Percentiles rank a stretch among this genome's conserved stretches.
phyloP scores from a whole-genome alignment of 257 asterid genomes.

The Fraxinus anomala region DNA sequence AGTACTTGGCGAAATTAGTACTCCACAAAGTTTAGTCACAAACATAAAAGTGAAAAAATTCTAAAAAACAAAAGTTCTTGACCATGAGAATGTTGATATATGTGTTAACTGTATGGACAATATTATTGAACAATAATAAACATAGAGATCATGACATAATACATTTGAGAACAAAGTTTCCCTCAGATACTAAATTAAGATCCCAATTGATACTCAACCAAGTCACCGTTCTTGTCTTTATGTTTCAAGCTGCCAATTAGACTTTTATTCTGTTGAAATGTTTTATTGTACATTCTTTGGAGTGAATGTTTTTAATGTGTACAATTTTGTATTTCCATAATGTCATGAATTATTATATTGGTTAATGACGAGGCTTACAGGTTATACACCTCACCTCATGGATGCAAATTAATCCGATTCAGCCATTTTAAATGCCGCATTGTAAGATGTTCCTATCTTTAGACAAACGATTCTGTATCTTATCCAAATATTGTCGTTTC shows the following conservation, averaged over 20 bases:
- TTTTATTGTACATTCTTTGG: background rate
- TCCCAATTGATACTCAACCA: background rate
- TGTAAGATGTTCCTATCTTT: background rate
- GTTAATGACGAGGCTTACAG: background rate
- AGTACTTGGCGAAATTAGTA: background rate
- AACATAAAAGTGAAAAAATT: conserved; percentile 5
- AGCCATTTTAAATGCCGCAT: background rate
- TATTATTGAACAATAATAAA: background rate
- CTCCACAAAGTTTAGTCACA: background rate
- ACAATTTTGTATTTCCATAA: background rate
- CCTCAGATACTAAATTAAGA: background rate
- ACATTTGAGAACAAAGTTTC: background rate
- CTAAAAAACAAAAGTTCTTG: background rate
- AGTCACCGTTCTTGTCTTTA: background rate
- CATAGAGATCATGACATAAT: background rate
- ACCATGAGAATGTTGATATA: background rate
- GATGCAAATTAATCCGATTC: background rate
- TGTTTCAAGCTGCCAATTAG: background rate
- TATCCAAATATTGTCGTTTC: background rate
- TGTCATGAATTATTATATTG: background rate
- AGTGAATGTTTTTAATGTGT: background rate
- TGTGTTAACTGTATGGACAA: background rate
- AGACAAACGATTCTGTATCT: background rate
- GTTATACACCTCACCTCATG: background rate
- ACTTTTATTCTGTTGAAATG: background rate